phyloP scores from a whole-genome alignment of 2,329 filamentous ascomycete species.

The Pseudogymnoascus sp. region DNA sequence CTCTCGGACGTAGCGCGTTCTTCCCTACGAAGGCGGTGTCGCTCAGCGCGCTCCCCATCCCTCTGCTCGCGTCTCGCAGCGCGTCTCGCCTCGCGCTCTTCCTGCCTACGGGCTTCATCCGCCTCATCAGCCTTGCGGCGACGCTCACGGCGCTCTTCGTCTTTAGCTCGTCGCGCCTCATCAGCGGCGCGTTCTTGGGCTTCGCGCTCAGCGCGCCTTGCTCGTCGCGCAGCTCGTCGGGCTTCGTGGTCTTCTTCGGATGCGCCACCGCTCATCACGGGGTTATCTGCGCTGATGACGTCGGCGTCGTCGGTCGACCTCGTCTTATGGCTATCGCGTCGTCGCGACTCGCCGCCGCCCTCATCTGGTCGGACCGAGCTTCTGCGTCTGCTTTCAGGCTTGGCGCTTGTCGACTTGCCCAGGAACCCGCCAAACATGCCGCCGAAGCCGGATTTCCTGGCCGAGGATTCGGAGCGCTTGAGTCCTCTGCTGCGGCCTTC shows the following conservation, averaged over 20 bases:
- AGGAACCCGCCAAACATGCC: conserved; percentile 53
- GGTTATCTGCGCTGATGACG: conserved; percentile 34
- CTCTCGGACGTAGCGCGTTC: conserved; percentile 40
- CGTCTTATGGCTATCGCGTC: conserved; percentile 30
- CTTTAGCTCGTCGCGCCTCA: conserved; percentile 47
- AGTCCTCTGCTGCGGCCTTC: conserved; percentile 24
- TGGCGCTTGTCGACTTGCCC: conserved; percentile 35
- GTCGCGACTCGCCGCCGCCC: conserved; percentile 29
- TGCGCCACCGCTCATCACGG: conserved; percentile 34
- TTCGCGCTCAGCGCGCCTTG: conserved; percentile 44
- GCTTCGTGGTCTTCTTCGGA: conserved; percentile 52
- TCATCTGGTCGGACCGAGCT: conserved; percentile 44
- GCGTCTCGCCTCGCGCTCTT: conserved; percentile 51
- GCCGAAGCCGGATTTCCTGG: conserved; percentile 51
- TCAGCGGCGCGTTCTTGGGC: conserved; percentile 40
- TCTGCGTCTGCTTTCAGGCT: conserved; percentile 40
- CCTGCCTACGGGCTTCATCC: conserved; percentile 43
- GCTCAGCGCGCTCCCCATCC: conserved; percentile 39
- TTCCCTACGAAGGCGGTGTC: conserved; percentile 37
- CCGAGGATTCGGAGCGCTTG: conserved; percentile 52
- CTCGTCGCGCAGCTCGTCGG: conserved; percentile 52
- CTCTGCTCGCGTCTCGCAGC: conserved; percentile 45
- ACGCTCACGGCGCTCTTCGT: conserved; percentile 47
- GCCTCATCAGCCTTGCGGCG: conserved; percentile 48
- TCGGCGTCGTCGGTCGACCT: conserved; percentile 38